Evolutionary conservation across 129 eudicot species (phyloP).

Genomic region (Chrysanthemum seticuspe): DNA sequence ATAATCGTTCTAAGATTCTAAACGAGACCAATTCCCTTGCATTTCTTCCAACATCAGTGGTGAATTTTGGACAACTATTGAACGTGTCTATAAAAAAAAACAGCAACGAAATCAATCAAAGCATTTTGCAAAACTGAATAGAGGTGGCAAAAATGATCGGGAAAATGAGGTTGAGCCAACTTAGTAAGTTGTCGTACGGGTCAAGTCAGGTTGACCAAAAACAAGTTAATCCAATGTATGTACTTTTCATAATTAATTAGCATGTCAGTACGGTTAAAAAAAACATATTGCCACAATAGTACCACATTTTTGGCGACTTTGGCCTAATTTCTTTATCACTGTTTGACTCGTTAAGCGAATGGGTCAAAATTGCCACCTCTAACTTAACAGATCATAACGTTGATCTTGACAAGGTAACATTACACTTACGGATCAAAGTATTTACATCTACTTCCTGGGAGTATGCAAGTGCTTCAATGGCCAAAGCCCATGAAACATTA

Average conservation of each 20-base stretch:
- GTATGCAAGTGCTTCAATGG: conserved; percentile 13
- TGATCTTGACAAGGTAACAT: neutral
- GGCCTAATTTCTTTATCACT: neutral
- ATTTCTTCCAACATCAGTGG: conserved; percentile 7
- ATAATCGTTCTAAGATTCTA: conserved; percentile 11
- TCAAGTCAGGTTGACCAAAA: neutral
- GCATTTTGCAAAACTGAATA: neutral
- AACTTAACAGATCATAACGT: neutral
- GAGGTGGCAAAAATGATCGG: neutral
- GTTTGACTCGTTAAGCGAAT: neutral
- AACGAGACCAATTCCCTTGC: conserved; percentile 10
- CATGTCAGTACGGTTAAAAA: neutral
- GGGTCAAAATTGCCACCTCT: neutral
- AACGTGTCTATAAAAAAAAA: neutral
- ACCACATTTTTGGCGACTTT: neutral
- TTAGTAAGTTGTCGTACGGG: neutral
- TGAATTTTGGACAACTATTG: conserved; percentile 2
- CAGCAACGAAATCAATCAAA: neutral
- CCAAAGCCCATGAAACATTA: conserved; percentile 2
- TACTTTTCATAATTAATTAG: neutral
- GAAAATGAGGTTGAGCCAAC: neutral
- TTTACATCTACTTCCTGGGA: conserved; percentile 2
- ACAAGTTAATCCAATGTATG: too few relatives aligned
- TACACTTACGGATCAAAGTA: conserved; percentile 13
- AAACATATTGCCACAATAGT: neutral